phyloP scores from a whole-genome alignment of 2,329 filamentous ascomycete genomes.

The Aureobasidium leucospermi region DNA sequence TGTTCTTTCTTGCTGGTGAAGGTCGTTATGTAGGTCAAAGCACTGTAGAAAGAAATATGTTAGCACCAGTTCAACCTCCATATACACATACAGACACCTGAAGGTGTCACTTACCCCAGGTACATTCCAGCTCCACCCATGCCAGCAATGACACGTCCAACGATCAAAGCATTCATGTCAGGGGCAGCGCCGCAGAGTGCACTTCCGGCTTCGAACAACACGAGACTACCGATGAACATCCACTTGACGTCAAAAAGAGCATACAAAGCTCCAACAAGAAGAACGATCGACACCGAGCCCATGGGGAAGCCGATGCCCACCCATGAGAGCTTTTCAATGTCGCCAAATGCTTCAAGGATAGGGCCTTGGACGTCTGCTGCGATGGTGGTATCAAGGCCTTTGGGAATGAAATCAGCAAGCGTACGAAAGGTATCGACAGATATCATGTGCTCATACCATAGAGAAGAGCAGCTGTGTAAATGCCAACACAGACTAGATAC shows the following conservation, averaged over 20 bases:
- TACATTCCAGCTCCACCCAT: conserved; percentile 28
- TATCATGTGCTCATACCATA: neutral
- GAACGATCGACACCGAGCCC: neutral
- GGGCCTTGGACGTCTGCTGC: neutral
- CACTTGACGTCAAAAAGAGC: conserved; percentile 24
- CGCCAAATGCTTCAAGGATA: neutral
- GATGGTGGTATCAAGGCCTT: neutral
- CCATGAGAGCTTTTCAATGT: neutral
- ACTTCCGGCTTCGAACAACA: conserved; percentile 24
- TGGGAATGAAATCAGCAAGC: neutral
- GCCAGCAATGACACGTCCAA: conserved; percentile 27
- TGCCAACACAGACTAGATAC: neutral
- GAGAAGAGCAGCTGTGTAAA: neutral
- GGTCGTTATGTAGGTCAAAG: neutral
- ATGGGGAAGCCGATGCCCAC: neutral
- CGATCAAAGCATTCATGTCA: conserved; percentile 23
- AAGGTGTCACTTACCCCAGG: conserved; percentile 19
- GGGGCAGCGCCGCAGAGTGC: conserved; percentile 28
- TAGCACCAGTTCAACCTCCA: neutral
- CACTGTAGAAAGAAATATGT: neutral
- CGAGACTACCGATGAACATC: conserved; percentile 21
- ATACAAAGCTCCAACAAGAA: conserved; percentile 22
- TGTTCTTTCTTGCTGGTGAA: neutral
- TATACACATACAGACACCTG: neutral
- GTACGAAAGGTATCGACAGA: neutral